phyloP scores from a whole-genome alignment of 1,139 yeast species.

The Magnusiomyces clavatus region DNA sequence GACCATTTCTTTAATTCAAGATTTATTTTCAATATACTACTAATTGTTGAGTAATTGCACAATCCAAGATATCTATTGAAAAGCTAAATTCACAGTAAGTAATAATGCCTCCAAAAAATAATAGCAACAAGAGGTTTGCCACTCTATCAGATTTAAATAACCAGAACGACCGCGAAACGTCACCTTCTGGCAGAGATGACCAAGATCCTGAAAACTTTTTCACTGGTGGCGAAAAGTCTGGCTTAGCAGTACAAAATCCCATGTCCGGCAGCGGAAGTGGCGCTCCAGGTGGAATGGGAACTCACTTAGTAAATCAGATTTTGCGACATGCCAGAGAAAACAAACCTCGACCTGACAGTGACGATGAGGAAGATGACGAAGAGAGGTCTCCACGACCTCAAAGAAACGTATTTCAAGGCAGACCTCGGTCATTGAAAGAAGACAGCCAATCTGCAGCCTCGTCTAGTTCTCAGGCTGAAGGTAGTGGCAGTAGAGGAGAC shows the following conservation, averaged over 20 bases:
- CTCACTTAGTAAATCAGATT: slow-evolving; percentile 46
- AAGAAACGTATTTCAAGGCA: background rate
- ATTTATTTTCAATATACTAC: too few relatives aligned
- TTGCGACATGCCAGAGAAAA: slow-evolving; percentile 49
- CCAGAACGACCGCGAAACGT: slow-evolving; percentile 13
- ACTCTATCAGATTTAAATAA: slow-evolving; percentile 40
- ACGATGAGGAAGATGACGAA: slow-evolving; percentile 35
- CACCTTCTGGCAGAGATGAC: slow-evolving; percentile 40
- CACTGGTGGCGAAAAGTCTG: slow-evolving; percentile 95
- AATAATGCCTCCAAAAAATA: background rate
- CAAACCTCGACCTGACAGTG: slow-evolving; percentile 29
- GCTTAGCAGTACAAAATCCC: slow-evolving; percentile 89
- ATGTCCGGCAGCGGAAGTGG: slow-evolving; percentile 30
- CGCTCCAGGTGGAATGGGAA: slow-evolving; percentile 28
- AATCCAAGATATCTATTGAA: too few relatives aligned
- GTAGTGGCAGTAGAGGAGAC: slow-evolving; percentile 31
- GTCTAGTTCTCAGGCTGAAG: slow-evolving; percentile 9
- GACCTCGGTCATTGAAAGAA: slow-evolving; percentile 11
- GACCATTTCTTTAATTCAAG: too few relatives aligned
- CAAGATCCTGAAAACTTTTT: slow-evolving; percentile 70
- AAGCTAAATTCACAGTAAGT: too few relatives aligned
- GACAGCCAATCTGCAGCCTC: slow-evolving; percentile 28
- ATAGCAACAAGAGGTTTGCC: slow-evolving; percentile 25
- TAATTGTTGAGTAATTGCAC: too few relatives aligned
- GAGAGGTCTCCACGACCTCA: slow-evolving; percentile 13